Evolutionary conservation across 768 basidiomycete species (phyloP), one percentile per base, ranked within the genome.

Genomic region (Amyloporia xantha): DNA sequence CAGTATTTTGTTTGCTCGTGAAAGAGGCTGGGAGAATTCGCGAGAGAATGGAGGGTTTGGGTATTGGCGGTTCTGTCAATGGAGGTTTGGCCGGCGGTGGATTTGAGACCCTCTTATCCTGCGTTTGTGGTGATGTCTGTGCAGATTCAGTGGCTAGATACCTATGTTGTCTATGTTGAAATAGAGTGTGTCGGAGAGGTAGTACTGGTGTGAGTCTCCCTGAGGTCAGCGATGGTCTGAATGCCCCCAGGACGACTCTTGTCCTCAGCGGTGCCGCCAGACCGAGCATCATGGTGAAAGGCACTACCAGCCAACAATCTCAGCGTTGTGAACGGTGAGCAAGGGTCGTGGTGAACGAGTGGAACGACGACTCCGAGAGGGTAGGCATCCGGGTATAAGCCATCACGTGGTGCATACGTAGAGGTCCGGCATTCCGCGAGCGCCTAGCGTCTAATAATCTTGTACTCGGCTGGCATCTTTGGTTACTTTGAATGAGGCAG

Each of bases 1-100:
- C 65, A 37, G 71, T 71, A 39, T 72, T 59, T 42, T 53, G 30
- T 9, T 54, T 43, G 21, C 52, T 50, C 35, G 28, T 11, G 20
- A 36, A 12, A 4, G 48, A 30, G 3, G 28, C 19, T 5, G 48
- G 48, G 7, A 49, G 48, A 28, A 49, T 9, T 9, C 48, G 40
- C 5, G 39, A 49, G 36, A 49, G 26, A 12, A 43, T 9, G 11
- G 48, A 49, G 17, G 48, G 40, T 35, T 37, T 49, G 27, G 47
- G 17, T 4, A 20, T 11, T 5, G 38, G 7, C 4, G 47, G n/a
- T 17, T 19, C 19, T 26, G 40, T 20, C 24, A 17, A 25, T 41
- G 47, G 25, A 7, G 39, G 24, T 30, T 13, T 12, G 19, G 21
- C 30, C 38, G 6, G 4, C 5, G 47, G 28, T 19, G 24, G 37